Percentiles rank a stretch among this genome's conserved stretches.
These are phyloP conservation scores for Poronia punctata DNA, from an alignment of 495 filamentous ascomycete species.

Conservation along the genomic window DNA sequence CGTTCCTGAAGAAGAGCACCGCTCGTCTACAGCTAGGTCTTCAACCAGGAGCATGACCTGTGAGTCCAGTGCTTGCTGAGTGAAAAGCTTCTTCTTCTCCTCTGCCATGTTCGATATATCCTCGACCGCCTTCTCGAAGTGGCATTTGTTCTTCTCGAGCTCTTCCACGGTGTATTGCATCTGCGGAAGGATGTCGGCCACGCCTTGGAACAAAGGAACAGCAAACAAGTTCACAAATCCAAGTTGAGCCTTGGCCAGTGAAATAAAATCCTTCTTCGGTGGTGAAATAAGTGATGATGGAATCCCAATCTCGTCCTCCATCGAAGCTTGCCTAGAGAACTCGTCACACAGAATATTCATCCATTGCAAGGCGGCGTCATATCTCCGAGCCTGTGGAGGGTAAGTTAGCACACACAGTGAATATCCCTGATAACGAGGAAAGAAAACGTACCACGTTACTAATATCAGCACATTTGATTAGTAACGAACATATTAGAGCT, in stretches of 20 bases:
- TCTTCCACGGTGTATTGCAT: constrained; percentile 79
- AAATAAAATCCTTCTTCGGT: constrained; percentile 74
- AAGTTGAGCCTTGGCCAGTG: constrained; percentile 81
- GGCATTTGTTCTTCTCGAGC: constrained; percentile 62
- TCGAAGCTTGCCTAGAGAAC: constrained; percentile 83
- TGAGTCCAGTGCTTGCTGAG: constrained; percentile 32
- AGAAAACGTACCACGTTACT: constrained; percentile 79
- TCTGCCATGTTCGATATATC: constrained; percentile 31
- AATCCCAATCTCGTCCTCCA: constrained; percentile 84
- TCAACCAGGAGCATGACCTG: constrained; percentile 31
- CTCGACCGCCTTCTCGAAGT: constrained; percentile 62
- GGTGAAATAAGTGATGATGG: constrained; percentile 78
- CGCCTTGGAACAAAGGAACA: constrained; percentile 77
- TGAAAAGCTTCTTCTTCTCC: constrained; percentile 14
- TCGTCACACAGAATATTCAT: constrained; percentile 87
- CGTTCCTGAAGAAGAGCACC: not conserved
- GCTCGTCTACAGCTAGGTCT: constrained; percentile 8
- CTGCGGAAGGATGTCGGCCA: constrained; percentile 73
- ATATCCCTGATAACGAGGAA: not conserved
- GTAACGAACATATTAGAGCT: constrained; percentile 71
- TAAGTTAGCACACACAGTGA: constrained; percentile 21
- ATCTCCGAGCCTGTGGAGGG: constrained; percentile 61
- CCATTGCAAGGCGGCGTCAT: constrained; percentile 77
- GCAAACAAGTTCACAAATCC: constrained; percentile 96
- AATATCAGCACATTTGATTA: constrained; percentile 98